Conservation (phyloP, 371 early-diverging fungal genomes). For the Basidiobolus heterosporus region DNA sequence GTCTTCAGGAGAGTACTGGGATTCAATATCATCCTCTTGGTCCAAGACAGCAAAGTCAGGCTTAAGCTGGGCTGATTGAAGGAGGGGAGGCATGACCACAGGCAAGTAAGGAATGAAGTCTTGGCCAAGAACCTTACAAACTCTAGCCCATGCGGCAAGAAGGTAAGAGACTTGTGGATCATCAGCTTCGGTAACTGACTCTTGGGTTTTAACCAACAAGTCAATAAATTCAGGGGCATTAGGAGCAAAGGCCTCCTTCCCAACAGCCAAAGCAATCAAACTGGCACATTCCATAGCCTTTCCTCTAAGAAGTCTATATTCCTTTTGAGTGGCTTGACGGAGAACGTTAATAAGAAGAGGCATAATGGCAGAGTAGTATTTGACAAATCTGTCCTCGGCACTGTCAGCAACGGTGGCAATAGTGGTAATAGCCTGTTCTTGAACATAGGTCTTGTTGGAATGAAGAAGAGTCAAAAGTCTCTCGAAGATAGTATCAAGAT, state of each 20-base stretch:
- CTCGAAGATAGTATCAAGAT: constrained; percentile 74
- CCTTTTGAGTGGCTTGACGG: constrained; percentile 57
- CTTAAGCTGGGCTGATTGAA: constrained; percentile 65
- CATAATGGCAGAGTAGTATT: constrained; percentile 86
- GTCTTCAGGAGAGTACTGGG: constrained; percentile 75
- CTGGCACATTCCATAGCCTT: constrained; percentile 92
- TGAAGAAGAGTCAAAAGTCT: constrained; percentile 65
- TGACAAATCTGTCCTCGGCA: constrained; percentile 70
- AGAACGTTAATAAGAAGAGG: constrained; percentile 77
- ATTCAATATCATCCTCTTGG: constrained; percentile 68
- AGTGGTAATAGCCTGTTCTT: constrained; percentile 93
- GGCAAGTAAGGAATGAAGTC: constrained; percentile 87
- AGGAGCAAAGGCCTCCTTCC: constrained; percentile 65
- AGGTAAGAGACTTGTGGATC: constrained; percentile 85
- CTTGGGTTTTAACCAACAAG: constrained; percentile 67
- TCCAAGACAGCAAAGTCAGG: constrained; percentile 87
- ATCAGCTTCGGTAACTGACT: constrained; percentile 61
- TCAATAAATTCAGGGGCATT: constrained; percentile 61
- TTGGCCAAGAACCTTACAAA: constrained; percentile 82
- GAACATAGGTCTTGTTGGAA: constrained; percentile 71
- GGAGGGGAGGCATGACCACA: constrained; percentile 85
- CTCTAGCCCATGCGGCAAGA: constrained; percentile 86
- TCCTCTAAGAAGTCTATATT: constrained; percentile 78
- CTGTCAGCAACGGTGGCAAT: constrained; percentile 94
- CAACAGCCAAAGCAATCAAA: constrained; percentile 76